Conservation (phyloP, 2,329 filamentous ascomycete species). For the Arthroderma sp. region DNA sequence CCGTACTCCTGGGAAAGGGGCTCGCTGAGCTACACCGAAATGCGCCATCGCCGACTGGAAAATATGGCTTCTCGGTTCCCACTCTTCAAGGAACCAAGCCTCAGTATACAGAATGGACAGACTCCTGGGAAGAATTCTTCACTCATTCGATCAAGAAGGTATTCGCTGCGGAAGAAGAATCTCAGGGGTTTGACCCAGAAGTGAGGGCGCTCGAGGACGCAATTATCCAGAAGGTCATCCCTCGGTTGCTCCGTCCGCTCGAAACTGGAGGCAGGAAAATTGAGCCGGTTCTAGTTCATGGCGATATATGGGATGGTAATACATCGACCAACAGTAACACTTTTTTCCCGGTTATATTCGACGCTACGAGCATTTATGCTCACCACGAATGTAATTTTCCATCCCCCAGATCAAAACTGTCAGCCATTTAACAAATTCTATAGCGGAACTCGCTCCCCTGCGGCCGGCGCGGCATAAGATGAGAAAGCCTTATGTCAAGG, state of each 20-base stretch:
- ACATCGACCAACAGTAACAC: slow-evolving; percentile 13
- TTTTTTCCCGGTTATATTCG: slow-evolving; percentile 12
- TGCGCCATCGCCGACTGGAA: slow-evolving; percentile 17
- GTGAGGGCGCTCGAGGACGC: slow-evolving; percentile 6
- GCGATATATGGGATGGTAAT: slow-evolving; percentile 23
- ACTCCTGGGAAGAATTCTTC: slow-evolving; percentile 20
- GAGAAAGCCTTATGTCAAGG: slow-evolving; percentile 9
- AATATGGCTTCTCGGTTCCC: slow-evolving; percentile 24
- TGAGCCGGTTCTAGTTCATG: slow-evolving; percentile 19
- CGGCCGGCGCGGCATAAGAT: slow-evolving; percentile 10
- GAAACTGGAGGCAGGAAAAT: slow-evolving; percentile 17
- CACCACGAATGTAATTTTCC: slow-evolving; percentile 16
- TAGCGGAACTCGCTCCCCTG: slow-evolving; percentile 12
- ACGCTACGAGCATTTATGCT: slow-evolving; percentile 12
- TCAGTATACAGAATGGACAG: slow-evolving; percentile 18
- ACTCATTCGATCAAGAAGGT: slow-evolving; percentile 4
- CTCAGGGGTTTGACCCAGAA: slow-evolving; percentile 10
- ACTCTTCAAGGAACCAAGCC: slow-evolving; percentile 20
- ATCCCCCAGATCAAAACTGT: too few species aligned
- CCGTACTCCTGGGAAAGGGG: too few species aligned
- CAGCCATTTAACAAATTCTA: slow-evolving; percentile 2
- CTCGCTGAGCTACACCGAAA: slow-evolving; percentile 16
- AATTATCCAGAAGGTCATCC: slow-evolving; percentile 19
- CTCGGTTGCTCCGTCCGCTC: slow-evolving; percentile 22
- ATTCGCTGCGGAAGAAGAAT: slow-evolving; percentile 8